These are phyloP conservation scores for Naegleria fowleri DNA, from an alignment of 208 protist genomes.

Conservation along the genomic window DNA sequence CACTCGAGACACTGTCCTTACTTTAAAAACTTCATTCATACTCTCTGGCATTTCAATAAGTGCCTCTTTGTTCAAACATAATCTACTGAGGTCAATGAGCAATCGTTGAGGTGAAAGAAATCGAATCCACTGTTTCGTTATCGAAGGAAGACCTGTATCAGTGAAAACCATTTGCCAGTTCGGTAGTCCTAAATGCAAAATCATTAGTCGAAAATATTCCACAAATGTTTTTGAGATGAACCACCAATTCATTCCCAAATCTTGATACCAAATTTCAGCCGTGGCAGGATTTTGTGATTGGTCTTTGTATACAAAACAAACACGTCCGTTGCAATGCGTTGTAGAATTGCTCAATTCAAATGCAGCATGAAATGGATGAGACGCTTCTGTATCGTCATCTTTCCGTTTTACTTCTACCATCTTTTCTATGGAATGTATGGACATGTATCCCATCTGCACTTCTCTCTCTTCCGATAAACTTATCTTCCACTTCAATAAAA, in stretches of 20 bases:
- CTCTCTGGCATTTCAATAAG: background rate
- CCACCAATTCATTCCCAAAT: slow-evolving; percentile 18
- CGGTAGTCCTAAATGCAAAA: slow-evolving; percentile 31
- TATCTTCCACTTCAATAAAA: slow-evolving; percentile 16
- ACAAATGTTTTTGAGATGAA: slow-evolving; percentile 23
- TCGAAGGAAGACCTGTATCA: slow-evolving; percentile 13
- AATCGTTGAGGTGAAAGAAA: slow-evolving; percentile 27
- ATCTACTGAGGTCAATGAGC: background rate
- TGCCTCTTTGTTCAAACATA: background rate
- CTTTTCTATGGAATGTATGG: slow-evolving; percentile 9
- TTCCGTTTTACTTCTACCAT: background rate
- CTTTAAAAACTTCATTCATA: background rate
- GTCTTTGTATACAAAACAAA: background rate
- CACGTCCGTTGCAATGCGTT: background rate
- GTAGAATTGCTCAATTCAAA: background rate
- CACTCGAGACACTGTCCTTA: background rate
- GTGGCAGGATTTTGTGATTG: background rate
- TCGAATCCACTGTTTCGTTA: slow-evolving; percentile 32
- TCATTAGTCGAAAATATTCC: slow-evolving; percentile 29
- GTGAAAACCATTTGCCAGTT: slow-evolving; percentile 30
- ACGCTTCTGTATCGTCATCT: background rate
- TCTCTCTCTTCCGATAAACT: background rate
- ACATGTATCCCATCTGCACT: background rate
- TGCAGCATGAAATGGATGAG: background rate
- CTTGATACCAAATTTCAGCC: slow-evolving; percentile 30